Evolutionary conservation across 2,329 filamentous ascomycete species (phyloP).

Genomic region (Penicillium digitatum): DNA sequence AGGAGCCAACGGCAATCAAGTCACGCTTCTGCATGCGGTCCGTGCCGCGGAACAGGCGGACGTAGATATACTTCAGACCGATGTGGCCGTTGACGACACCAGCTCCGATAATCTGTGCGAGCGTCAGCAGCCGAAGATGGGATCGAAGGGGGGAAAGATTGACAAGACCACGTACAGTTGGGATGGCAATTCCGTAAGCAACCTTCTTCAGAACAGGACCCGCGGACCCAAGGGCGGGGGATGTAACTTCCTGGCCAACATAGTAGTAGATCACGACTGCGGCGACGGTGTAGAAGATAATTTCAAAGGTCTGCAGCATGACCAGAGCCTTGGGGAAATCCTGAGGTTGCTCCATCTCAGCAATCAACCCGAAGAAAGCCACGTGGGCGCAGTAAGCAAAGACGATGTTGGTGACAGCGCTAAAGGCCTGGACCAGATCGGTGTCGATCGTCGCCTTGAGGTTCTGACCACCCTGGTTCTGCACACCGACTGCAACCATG

Average conservation of each 20-base stretch:
- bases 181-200: conserved; percentile 64
- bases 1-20: conserved; percentile 51
- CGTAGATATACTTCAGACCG: conserved; percentile 62
- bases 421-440: conserved; percentile 54
- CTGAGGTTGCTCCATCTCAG: conserved; percentile 59
- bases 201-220: conserved; percentile 55
- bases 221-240: conserved; percentile 64
- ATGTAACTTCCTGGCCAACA: conserved; percentile 57
- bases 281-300: conserved; percentile 60
- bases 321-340: conserved; percentile 61
- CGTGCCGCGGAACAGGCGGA: conserved; percentile 58
- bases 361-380: conserved; percentile 65
- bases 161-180: conserved; percentile 48
- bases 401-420: conserved; percentile 64
- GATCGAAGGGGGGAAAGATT: too few species aligned
- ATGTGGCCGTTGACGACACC: conserved; percentile 67
- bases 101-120: conserved; percentile 56
- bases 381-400: conserved; percentile 67
- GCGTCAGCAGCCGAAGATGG: background rate
- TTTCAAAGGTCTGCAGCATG: conserved; percentile 57
- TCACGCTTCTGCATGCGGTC: conserved; percentile 51
- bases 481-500: conserved; percentile 61
- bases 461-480: conserved; percentile 38
- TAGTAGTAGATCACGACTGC: conserved; percentile 68
- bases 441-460: conserved; percentile 40